A percentile compares a stretch with the other conserved stretches of the same genome.
Conservation (phyloP, 352 stramenopile genomes). For the Phytophthora foliorum region DNA sequence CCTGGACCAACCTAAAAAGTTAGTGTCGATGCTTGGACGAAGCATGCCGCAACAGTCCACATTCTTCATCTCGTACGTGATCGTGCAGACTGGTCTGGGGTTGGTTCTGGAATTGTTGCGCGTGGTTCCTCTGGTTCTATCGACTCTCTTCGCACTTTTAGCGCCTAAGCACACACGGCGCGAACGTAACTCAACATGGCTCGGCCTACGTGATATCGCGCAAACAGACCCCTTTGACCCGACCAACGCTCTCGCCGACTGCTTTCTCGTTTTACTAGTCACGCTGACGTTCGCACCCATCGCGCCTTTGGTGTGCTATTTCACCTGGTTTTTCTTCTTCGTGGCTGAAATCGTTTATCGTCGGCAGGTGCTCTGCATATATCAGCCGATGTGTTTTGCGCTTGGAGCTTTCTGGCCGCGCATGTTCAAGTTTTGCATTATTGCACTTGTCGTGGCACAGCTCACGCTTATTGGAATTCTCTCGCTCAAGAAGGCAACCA, state of each 20-base stretch:
- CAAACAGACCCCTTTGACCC: slow-evolving; percentile 72
- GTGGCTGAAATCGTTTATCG: slow-evolving; percentile 76
- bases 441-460: slow-evolving; percentile 77
- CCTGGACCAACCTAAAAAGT: slow-evolving; percentile 70
- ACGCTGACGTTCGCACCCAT: slow-evolving; percentile 86
- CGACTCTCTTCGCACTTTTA: slow-evolving; percentile 57
- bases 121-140: slow-evolving; percentile 60
- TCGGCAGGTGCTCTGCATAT: slow-evolving; percentile 78
- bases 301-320: slow-evolving; percentile 81
- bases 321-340: slow-evolving; percentile 79
- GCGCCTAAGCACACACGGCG: slow-evolving; percentile 71
- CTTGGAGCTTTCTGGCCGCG: slow-evolving; percentile 82
- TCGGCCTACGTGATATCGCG: slow-evolving; percentile 59
- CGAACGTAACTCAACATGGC: slow-evolving; percentile 64
- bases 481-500: slow-evolving; percentile 75
- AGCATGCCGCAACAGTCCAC: slow-evolving; percentile 87
- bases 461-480: slow-evolving; percentile 82
- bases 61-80: slow-evolving; percentile 88
- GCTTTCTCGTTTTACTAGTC: slow-evolving; percentile 76
- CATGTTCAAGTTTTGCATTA: slow-evolving; percentile 81
- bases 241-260: slow-evolving; percentile 64
- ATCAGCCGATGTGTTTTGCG: slow-evolving; percentile 60
- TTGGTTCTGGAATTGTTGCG: slow-evolving; percentile 73
- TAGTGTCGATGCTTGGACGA: slow-evolving; percentile 76
- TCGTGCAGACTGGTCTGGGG: slow-evolving; percentile 71